A percentile compares a stretch with the other conserved stretches of the same genome.
phyloP scores from a whole-genome alignment of 305 asterid species.

The Rubia peregrina region DNA sequence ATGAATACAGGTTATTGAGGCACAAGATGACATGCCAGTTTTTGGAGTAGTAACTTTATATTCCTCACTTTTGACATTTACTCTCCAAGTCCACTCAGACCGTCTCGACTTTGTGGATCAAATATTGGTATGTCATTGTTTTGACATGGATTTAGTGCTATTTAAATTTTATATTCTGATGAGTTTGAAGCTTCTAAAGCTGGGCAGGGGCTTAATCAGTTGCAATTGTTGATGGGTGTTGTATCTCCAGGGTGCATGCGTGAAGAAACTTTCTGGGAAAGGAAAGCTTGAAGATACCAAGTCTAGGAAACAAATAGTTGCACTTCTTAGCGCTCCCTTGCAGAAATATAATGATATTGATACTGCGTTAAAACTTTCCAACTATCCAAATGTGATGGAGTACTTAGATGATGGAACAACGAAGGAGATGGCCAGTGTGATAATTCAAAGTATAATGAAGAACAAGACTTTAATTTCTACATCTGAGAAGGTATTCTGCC shows the following conservation, averaged over 20 bases:
- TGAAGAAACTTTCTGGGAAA: constrained; percentile 66
- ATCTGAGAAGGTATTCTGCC: constrained; percentile 67
- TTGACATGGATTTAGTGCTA: not conserved
- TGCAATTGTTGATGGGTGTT: not conserved
- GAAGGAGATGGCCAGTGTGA: constrained; percentile 92
- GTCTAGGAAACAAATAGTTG: constrained; percentile 86
- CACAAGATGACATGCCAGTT: constrained; percentile 77
- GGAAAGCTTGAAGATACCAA: constrained; percentile 78
- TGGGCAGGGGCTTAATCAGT: constrained; percentile 6
- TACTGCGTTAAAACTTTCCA: constrained; percentile 76
- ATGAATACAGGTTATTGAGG: constrained; percentile 89
- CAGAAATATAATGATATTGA: constrained; percentile 92
- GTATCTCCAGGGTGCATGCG: constrained; percentile 84
- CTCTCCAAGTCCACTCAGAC: constrained; percentile 93
- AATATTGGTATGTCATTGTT: constrained; percentile 60
- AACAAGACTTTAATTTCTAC: constrained; percentile 74
- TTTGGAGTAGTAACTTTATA: constrained; percentile 85
- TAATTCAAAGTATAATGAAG: constrained; percentile 77
- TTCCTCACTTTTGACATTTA: constrained; percentile 85
- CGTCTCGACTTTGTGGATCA: constrained; percentile 96
- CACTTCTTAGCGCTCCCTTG: constrained; percentile 95
- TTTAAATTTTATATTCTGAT: not conserved
- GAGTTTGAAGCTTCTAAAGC: not conserved
- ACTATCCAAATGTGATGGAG: constrained; percentile 84
- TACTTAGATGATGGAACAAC: constrained; percentile 69